Evolutionary conservation across 805 yeast species (phyloP), one percentile per base, ranked within the genome.

Genomic region (Suhomyces tanzawaensis): DNA sequence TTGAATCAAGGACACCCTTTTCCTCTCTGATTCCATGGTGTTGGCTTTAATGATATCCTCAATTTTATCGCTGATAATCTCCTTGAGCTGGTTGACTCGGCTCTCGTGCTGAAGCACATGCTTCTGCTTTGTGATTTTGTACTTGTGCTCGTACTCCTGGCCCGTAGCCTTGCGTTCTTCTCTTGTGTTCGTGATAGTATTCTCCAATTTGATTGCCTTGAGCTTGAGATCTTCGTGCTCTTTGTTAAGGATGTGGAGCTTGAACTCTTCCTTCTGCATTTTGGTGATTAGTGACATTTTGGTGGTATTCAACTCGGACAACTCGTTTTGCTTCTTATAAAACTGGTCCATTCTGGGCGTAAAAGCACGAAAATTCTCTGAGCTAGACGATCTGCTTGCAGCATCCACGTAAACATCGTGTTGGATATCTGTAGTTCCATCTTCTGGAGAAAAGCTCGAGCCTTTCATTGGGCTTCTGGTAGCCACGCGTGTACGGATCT

Each of bases 1-100:
- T 7, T 25, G n/a, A 4, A 21, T 26, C 22, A 56, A 29, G 18
- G 33, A 25, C 6, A 16, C 4, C 19, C 66, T 67, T 31, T 58
- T 51, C 7, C 46, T 39, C 29, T 67, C 58, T 19, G 57, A 53
- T 27, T 58, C 50, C 14, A 49, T 49, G 4, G 62, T 60, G 36
- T 66, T 69, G 12, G 52, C 51, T 5, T 59, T 48, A 23, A 72
- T 60, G 4, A 71, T 42, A 1, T 49, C 39, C 28, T 74, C 75
- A 1, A 77, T 62, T 47, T 71, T 59, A 0, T 32, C 41, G 1
- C 55, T 45, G 9, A 57, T 51, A 4, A 36, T 41, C 31, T 63
- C 66, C 36, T 63, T 64, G 19, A 65, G 46, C 19, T 55, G 49
- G 31, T 57, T 54, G 15, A 50, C 42, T 4, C 50, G 43, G n/a